phyloP scores from a whole-genome alignment of 768 basidiomycete species.

The Tricholomella constricta region DNA sequence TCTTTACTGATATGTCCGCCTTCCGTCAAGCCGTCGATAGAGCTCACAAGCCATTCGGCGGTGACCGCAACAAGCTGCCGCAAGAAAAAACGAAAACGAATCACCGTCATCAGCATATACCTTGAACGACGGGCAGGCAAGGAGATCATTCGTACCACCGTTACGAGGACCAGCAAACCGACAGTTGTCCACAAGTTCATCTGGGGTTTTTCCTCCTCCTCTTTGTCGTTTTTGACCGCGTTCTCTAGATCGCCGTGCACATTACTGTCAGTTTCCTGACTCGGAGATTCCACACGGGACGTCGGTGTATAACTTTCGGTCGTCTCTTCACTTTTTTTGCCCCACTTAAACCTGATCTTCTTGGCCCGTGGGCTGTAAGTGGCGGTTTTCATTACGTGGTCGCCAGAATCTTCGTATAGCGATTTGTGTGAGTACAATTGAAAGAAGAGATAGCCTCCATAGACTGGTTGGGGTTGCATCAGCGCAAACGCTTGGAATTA shows the following conservation, averaged over 20 bases:
- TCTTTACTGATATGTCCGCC: conserved; percentile 63
- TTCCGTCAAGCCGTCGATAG: conserved; percentile 73
- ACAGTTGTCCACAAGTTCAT: conserved; percentile 59
- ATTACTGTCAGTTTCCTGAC: conserved; percentile 10
- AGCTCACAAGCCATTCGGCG: conserved; percentile 75
- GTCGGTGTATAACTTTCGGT: not conserved
- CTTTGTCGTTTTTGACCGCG: conserved; percentile 31
- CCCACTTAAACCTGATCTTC: not conserved
- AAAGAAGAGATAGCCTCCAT: conserved; percentile 74
- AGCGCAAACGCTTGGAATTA: conserved; percentile 38
- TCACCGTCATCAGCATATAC: conserved; percentile 22
- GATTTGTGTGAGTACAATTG: conserved; percentile 75
- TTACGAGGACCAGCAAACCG: conserved; percentile 56
- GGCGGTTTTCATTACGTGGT: conserved; percentile 35
- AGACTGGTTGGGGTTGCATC: conserved; percentile 52
- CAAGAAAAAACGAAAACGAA: conserved; percentile 25
- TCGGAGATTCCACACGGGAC: not conserved
- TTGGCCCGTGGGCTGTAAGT: conserved; percentile 29
- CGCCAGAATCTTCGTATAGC: conserved; percentile 59
- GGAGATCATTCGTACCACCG: conserved; percentile 52
- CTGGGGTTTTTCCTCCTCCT: conserved; percentile 50
- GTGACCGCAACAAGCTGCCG: conserved; percentile 62
- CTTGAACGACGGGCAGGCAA: conserved; percentile 1
- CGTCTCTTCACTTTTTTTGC: conserved; percentile 7
- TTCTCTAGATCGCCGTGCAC: conserved; percentile 13